A percentile compares a stretch with the other conserved stretches of the same genome.
These are phyloP conservation scores for Penstemon newberryi DNA, from an alignment of 257 asterid genomes.

Conservation along the genomic window DNA sequence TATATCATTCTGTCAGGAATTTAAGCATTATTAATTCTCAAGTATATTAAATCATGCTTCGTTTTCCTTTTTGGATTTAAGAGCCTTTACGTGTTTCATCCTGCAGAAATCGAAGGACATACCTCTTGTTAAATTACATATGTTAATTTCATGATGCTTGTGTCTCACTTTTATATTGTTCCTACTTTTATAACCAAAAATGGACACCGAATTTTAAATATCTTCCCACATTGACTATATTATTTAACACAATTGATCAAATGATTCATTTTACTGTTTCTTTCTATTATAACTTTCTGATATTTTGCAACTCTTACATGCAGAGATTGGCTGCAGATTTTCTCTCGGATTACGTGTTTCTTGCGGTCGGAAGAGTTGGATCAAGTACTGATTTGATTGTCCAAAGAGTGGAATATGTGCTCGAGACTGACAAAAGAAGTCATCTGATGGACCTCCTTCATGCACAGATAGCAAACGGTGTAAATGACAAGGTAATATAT, in stretches of 20 bases:
- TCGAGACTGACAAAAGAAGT: conserved; percentile 92
- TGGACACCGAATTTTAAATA: neutral
- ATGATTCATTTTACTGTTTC: conserved; percentile 9
- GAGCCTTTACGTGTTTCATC: neutral
- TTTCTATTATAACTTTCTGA: conserved; percentile 27
- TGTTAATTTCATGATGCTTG: neutral
- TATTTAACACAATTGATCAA: neutral
- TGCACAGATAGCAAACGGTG: conserved; percentile 79
- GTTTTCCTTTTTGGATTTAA: neutral
- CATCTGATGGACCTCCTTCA: conserved; percentile 98
- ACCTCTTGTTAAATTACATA: neutral
- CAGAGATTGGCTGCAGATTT: conserved; percentile 95
- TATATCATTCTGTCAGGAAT: neutral
- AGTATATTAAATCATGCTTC: neutral
- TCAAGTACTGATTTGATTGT: conserved; percentile 95
- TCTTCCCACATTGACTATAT: neutral
- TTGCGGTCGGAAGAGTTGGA: conserved; percentile 99
- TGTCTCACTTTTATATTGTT: conserved; percentile 6
- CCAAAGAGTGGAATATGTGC: conserved; percentile 95
- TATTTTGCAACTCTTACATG: conserved; percentile 30
- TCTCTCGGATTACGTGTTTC: conserved; percentile 67
- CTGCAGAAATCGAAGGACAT: neutral
- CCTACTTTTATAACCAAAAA: neutral
- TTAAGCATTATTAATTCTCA: neutral
- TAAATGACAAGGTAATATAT: conserved; percentile 67